Evolutionary conservation across 345 rosid genomes (phyloP), one percentile per base, ranked within the genome.

Genomic region (Syzygium oleosum): DNA sequence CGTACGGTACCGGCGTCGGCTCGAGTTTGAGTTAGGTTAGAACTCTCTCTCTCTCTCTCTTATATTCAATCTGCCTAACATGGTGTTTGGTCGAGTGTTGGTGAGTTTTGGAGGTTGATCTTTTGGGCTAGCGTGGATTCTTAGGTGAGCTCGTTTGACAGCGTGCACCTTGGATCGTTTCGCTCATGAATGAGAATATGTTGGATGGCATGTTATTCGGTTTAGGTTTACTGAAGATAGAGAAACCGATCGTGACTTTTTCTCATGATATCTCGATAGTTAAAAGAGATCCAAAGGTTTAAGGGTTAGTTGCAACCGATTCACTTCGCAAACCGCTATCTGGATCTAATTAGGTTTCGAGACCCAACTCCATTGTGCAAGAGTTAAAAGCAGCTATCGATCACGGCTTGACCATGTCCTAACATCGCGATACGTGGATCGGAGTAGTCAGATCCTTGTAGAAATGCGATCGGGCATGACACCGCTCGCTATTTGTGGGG

Each of bases 331-430:
- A 25, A 63, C 17, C 1, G 0, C 2, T 31, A 29, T 29, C 0
- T 65, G 7, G 21, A 10, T 63, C 3, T 63, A 14, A 29, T 34
- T 34, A 9, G 25, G 25, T 19, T 34, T 1, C 1, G 1, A 68
- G 12, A 38, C 43, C 25, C 80, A 34, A 68, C 25, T 1, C 1
- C 1, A 41, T 4, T 4, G 19, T 17, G 25, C 80, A 68, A 6
- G 5, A 68, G 25, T 19, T 68, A 17, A 34, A 17, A 34, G 9
- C 0, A 73, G 0, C 14, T 34, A 9, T 38, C 5, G 4, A 38
- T 5, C 0, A 11, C 1, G 7, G 14, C 23, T 0, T 2, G 2
- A 19, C 2, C 12, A 73, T 9, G 22, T 38, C 3, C 0, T 38
- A 38, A 38, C 19, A 19, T 38, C 3, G 49, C 0, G 15, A 9